Evolutionary conservation across 805 yeast genomes (phyloP), one percentile per base, ranked within the genome.

Genomic region (Cyberlindnera samutprakarnensis): DNA sequence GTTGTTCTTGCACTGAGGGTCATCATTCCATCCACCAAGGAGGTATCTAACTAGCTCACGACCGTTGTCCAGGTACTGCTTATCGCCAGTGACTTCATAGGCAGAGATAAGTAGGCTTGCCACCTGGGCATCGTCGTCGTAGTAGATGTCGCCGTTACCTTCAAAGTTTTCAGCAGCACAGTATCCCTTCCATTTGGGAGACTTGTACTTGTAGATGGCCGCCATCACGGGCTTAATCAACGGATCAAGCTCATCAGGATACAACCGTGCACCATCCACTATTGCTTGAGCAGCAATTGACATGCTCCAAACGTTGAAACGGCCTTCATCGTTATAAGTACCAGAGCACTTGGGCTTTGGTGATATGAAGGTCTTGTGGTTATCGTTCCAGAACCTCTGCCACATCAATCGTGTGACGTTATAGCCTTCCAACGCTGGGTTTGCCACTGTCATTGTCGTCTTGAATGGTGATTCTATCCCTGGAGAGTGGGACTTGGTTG

Each of bases 61-160:
- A 7, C 76, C 81, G 42, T 62, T 61, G 42, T 69, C 74, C 38
- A 79, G 57, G 47, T 62, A 74, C 28, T 59, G 57, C 42, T 57
- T 57, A 39, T 77, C 70, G 2, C 69, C 70, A 1, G 85, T 76
- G 16, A 75, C 83, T 46, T 78, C 86, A 47, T 73, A 78, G 2
- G 83, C 82, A 3, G 75, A 67, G 36, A 80, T 57, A 43, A 76
- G 61, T 4, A 78, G 79, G 44, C 75, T 63, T 12, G 81, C 78
- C 11, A 78, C 73, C 50, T 79, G 88, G 3, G 87, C 88, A 49
- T 78, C 81, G 47, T 79, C 88, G 47, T 79, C 86, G 40, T 75
- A 75, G 52, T 78, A 78, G 25, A 79, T 72, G 50, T 79, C 86
- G 31, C 59, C 58, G 51, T 78, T 78, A 28, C 70, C 76, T 15